phyloP scores from a whole-genome alignment of 768 basidiomycete species.

The Pleurotus giganteus region DNA sequence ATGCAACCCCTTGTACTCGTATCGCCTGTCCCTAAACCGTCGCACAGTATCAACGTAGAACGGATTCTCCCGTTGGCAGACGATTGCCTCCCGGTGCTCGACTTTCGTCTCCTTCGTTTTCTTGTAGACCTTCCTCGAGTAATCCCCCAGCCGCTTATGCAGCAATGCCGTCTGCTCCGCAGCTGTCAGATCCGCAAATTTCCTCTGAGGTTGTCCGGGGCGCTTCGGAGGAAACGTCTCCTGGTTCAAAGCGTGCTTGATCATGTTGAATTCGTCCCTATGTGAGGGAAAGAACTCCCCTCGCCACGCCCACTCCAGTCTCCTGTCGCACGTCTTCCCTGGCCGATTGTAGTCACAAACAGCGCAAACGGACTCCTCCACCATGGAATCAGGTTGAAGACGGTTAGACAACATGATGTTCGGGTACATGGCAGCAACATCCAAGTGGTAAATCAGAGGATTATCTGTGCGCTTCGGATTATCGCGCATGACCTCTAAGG shows the following conservation, averaged over 20 bases:
- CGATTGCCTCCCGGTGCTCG: constrained; percentile 89
- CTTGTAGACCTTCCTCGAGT: constrained; percentile 97
- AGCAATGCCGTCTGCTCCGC: constrained; percentile 89
- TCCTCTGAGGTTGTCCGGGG: constrained; percentile 69
- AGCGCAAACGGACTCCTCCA: constrained; percentile 94
- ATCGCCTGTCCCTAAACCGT: constrained; percentile 93
- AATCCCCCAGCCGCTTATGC: constrained; percentile 97
- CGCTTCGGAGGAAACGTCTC: constrained; percentile 86
- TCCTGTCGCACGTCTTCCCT: constrained; percentile 90
- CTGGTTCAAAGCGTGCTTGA: constrained; percentile 93
- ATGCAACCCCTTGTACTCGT: constrained; percentile 97
- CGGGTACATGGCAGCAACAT: constrained; percentile 99
- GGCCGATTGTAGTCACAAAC: constrained; percentile 98
- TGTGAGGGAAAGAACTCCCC: constrained; percentile 98
- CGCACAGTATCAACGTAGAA: constrained; percentile 99
- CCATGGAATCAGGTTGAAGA: constrained; percentile 96
- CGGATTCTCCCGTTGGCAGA: constrained; percentile 96
- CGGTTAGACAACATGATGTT: constrained; percentile 99
- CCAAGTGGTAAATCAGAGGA: constrained; percentile 96
- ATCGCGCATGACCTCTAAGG: constrained; percentile 89
- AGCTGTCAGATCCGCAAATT: constrained; percentile 78
- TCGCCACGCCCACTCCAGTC: constrained; percentile 97
- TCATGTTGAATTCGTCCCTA: constrained; percentile 98
- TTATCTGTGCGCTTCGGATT: constrained; percentile 85
- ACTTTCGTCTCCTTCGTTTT: constrained; percentile 98